These are phyloP conservation scores for Olyra latifolia DNA, from an alignment of 176 grass and related monocot species.

Conservation along the genomic window DNA sequence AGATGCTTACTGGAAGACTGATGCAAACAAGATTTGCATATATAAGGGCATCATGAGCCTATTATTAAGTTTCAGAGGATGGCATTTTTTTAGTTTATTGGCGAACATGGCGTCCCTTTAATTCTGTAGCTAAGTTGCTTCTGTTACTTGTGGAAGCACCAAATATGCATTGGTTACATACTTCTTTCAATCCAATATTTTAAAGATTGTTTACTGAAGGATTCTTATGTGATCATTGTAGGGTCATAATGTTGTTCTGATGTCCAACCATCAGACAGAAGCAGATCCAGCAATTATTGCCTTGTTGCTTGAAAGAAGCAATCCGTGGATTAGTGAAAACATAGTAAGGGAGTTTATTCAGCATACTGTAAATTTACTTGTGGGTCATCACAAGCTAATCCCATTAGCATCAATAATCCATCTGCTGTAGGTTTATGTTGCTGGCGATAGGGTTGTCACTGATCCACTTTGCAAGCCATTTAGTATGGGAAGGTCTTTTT, in stretches of 20 bases:
- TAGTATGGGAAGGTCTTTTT: constrained; percentile 94
- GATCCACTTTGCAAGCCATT: constrained; percentile 98
- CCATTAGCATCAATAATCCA: constrained; percentile 6
- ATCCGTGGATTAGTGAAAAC: constrained; percentile 77
- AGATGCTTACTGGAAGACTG: constrained; percentile 24
- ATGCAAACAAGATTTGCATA: constrained; percentile 6
- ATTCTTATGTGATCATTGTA: constrained; percentile 34
- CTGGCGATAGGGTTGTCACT: constrained; percentile 89
- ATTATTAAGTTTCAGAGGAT: constrained; percentile 9
- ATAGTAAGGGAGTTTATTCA: constrained; percentile 58
- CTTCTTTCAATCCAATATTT: background rate
- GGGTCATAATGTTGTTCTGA: constrained; percentile 98
- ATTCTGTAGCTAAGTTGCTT: constrained; percentile 7
- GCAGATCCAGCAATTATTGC: constrained; percentile 89
- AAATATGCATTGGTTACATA: background rate
- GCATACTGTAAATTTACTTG: constrained; percentile 25
- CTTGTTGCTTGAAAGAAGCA: constrained; percentile 78
- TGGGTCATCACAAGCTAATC: constrained; percentile 32
- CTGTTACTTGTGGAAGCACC: constrained; percentile 21
- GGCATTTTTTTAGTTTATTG: background rate
- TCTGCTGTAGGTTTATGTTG: constrained; percentile 78
- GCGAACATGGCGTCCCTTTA: background rate
- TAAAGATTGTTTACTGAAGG: background rate
- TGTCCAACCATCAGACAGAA: constrained; percentile 99
- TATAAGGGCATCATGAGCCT: background rate